phyloP scores from a whole-genome alignment of 805 yeast species.

The Candida bentonensis region DNA sequence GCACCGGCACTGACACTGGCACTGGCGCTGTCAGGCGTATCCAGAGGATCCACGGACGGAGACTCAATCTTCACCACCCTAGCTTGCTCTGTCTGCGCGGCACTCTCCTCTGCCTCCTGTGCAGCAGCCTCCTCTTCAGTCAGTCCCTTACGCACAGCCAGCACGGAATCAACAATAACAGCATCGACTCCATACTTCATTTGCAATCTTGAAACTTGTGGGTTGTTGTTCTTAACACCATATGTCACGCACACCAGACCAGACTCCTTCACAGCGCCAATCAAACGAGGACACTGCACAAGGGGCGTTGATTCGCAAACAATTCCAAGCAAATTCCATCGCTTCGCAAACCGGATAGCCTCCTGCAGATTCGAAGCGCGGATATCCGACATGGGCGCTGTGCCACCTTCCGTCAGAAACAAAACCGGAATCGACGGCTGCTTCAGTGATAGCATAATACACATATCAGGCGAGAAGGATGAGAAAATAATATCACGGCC shows the following conservation, averaged over 20 bases:
- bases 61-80: not conserved
- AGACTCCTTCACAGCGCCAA: conserved; percentile 77
- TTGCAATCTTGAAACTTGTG: conserved; percentile 70
- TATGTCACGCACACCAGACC: conserved; percentile 91
- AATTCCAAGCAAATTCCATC: conserved; percentile 84
- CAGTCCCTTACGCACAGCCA: conserved; percentile 81
- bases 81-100: not conserved
- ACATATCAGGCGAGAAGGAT: conserved; percentile 89
- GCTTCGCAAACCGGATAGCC: conserved; percentile 79
- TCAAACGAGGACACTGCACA: conserved; percentile 79
- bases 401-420: conserved; percentile 81
- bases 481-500: conserved; percentile 84
- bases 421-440: conserved; percentile 90
- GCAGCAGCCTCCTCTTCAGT: conserved; percentile 17
- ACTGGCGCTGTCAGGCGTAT: too few species aligned
- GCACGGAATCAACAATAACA: conserved; percentile 89
- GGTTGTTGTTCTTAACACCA: conserved; percentile 72
- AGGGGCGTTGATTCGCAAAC: conserved; percentile 82
- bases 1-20: too few species aligned
- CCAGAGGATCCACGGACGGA: too few species aligned
- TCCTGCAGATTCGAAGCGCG: conserved; percentile 80
- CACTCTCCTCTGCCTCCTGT: not conserved
- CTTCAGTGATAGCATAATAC: conserved; percentile 70
- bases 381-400: conserved; percentile 73
- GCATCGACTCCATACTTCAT: conserved; percentile 96